These are phyloP conservation scores for Syzygium malaccense DNA, from an alignment of 441 rosid species.

Conservation along the genomic window DNA sequence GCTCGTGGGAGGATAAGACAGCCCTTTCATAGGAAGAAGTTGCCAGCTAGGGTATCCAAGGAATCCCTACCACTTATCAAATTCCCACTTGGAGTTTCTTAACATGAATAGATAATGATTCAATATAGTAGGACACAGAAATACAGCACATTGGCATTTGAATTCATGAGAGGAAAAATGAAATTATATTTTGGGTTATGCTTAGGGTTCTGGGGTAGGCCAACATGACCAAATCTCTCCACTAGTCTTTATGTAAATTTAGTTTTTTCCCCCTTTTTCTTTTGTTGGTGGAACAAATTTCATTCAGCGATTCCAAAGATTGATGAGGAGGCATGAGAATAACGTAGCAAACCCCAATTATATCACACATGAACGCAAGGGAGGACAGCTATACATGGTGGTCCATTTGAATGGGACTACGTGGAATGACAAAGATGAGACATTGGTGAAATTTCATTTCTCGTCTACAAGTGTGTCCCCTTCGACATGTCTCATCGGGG, in stretches of 20 bases:
- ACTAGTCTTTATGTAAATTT: neutral
- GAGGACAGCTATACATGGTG: neutral
- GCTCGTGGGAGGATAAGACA: neutral
- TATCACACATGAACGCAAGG: neutral
- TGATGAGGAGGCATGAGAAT: neutral
- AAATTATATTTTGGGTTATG: neutral
- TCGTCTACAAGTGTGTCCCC: neutral
- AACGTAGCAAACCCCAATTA: neutral
- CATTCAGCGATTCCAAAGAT: neutral
- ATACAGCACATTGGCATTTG: neutral
- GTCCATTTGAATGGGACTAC: neutral
- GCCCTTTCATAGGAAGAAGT: neutral
- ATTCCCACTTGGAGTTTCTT: neutral
- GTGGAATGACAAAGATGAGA: neutral
- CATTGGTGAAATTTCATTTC: neutral
- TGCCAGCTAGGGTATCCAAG: neutral
- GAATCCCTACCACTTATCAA: neutral
- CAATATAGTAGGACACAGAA: neutral
- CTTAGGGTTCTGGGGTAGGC: neutral
- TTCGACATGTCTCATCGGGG: neutral
- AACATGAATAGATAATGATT: neutral
- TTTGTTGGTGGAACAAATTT: no score
- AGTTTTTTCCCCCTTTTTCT: no score
- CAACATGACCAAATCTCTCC: neutral
- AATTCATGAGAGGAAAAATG: neutral